A percentile compares a stretch with the other conserved stretches of the same genome.
Conservation (phyloP, 202 grass and related monocot species). For the Dendrocalamus latiflorus region DNA sequence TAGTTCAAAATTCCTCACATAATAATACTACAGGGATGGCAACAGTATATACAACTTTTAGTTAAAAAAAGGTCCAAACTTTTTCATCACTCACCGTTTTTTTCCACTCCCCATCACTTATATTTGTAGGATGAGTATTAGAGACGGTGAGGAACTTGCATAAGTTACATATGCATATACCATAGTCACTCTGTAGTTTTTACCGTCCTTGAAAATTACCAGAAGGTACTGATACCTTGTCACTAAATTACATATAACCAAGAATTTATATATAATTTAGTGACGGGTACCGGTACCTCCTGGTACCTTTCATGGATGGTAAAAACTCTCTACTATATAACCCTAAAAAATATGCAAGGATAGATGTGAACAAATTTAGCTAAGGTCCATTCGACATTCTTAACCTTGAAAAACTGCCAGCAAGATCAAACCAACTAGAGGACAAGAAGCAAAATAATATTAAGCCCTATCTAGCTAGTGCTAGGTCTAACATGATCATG, state of each 20-base stretch:
- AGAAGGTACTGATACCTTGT: too few relatives aligned
- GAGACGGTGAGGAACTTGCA: neutral
- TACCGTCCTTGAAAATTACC: too few relatives aligned
- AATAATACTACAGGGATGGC: neutral
- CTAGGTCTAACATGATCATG: conserved; percentile 47
- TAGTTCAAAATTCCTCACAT: neutral
- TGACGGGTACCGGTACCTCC: too few relatives aligned
- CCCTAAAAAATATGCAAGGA: neutral
- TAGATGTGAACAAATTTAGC: neutral
- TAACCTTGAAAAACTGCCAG: neutral
- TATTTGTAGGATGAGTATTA: neutral
- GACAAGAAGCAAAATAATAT: conserved; percentile 30
- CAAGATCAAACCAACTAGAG: conserved; percentile 13
- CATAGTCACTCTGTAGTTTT: neutral
- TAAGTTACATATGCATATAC: neutral
- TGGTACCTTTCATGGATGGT: too few relatives aligned
- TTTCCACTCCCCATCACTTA: neutral
- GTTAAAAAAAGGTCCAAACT: neutral
- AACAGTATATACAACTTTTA: neutral
- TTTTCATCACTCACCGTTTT: neutral
- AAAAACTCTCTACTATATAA: neutral
- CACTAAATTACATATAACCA: too few relatives aligned
- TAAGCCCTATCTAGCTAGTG: neutral
- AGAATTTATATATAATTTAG: too few relatives aligned
- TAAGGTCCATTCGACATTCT: neutral